Conservation (phyloP, 306 rosid genomes). For the Malus sieversii region DNA sequence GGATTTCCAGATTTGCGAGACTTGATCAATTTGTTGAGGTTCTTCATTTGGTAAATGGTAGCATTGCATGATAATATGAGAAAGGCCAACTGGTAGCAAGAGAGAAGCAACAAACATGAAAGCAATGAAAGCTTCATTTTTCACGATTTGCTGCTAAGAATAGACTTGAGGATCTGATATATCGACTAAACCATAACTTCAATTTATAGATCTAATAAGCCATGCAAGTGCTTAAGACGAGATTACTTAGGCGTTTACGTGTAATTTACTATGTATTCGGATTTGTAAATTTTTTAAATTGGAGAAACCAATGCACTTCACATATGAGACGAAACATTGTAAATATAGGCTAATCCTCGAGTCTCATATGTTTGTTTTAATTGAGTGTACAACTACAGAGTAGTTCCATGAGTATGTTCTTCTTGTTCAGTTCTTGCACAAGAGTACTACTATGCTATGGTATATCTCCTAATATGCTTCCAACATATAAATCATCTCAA, state of each 20-base stretch:
- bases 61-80: conserved; percentile 11
- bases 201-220: background rate
- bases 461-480: background rate
- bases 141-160: background rate
- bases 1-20: conserved; percentile 8
- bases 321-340: background rate
- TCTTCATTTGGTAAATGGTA: conserved; percentile 17
- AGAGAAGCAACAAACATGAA: background rate
- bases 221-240: background rate
- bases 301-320: background rate
- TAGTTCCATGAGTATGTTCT: background rate
- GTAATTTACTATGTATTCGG: background rate
- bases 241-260: background rate
- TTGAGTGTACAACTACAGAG: background rate
- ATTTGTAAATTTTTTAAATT: background rate
- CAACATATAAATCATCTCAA: background rate
- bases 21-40: conserved; percentile 21
- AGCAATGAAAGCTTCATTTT: background rate
- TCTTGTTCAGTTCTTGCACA: too few relatives aligned
- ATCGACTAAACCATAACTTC: background rate
- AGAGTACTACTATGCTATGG: too few relatives aligned
- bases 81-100: conserved; percentile 9
- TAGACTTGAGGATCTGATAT: background rate
- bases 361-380: background rate
- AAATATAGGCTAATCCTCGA: background rate